Evolutionary conservation across 148 eudicot genomes (phyloP).

Genomic region (Vaccinium vitisidaea): DNA sequence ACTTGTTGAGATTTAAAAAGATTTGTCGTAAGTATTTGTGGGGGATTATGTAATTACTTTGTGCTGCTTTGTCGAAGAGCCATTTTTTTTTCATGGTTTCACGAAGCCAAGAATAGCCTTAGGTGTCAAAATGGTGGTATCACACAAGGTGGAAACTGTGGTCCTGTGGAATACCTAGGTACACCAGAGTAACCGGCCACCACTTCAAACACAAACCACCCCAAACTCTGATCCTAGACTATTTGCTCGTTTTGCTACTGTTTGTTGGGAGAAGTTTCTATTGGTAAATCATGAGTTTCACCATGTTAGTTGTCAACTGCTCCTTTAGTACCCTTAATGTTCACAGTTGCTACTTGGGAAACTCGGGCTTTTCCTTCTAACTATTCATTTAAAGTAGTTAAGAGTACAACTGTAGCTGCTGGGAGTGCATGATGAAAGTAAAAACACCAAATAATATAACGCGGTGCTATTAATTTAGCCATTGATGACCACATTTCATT

Average conservation of each 20-base stretch:
- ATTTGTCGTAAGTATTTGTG: not conserved
- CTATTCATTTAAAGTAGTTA: not conserved
- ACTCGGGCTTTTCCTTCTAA: not conserved
- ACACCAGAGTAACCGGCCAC: not conserved
- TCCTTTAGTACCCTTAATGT: not conserved
- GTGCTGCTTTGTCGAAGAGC: not conserved
- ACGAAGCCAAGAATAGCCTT: not conserved
- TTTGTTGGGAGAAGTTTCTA: not conserved
- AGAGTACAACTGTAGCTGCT: not conserved
- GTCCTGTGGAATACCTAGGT: not conserved
- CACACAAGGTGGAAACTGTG: not conserved
- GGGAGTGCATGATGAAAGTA: not conserved
- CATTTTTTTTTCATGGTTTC: not conserved
- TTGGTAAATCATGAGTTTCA: not conserved
- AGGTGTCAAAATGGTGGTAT: not conserved
- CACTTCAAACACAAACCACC: not conserved
- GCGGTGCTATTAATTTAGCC: not conserved
- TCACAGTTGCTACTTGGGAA: not conserved
- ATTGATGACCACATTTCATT: not conserved
- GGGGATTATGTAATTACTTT: not conserved
- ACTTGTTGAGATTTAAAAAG: not conserved
- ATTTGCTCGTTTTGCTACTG: not conserved
- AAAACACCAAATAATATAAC: not conserved
- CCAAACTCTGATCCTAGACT: not conserved
- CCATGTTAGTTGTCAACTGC: not conserved